Evolutionary conservation across 129 eudicot genomes (phyloP), one percentile per base, ranked within the genome.

Genomic region (Dittrichia graveolens): DNA sequence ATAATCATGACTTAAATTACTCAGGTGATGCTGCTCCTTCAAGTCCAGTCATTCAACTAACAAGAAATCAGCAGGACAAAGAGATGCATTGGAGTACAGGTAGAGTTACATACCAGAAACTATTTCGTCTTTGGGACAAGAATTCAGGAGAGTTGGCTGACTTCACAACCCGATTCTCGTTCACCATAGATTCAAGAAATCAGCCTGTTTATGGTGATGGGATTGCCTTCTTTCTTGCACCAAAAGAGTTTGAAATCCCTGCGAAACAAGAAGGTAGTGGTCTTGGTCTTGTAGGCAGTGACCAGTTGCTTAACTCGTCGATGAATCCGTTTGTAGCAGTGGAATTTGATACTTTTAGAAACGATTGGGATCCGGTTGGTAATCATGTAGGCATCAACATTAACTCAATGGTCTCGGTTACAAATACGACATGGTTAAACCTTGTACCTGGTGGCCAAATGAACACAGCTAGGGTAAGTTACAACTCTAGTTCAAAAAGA

Each of bases 361-460:
- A 84, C 56, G 42, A 7, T 7, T 80, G 82, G 76, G 81, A 84
- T 54, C 81, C 84, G 43, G 65, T 4, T 18, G 67, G 58, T 13
- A 69, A 67, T 57, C 89, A 84, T 69, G 76, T 78, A 13, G 90
- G 85, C 19, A 82, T 79, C 56, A 71, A 82, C 40, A 47, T 85
- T n/a, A 83, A 67, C 46, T 85, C 90, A 8, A 45, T 85, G 74
- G 64, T 24, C n/a, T 85, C 86, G 4, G 74, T 57, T 5, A 41
- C 46, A 2, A 61, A 45, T 14, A 47, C 10, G 13, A 47, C 65
- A 31, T 85, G 90, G 90, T 24, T 3, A 54, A 82, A 38, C 74
- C 37, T 44, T 59, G 47, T 79, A 63, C 47, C 79, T 37, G 42
- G 3, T 6, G 86, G 77, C 24, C 42, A 12, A 10, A 54, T 9